Base-by-base conservation (phyloP, 2,329 filamentous ascomycete genomes). In the Aschersonia sp. region DNA sequence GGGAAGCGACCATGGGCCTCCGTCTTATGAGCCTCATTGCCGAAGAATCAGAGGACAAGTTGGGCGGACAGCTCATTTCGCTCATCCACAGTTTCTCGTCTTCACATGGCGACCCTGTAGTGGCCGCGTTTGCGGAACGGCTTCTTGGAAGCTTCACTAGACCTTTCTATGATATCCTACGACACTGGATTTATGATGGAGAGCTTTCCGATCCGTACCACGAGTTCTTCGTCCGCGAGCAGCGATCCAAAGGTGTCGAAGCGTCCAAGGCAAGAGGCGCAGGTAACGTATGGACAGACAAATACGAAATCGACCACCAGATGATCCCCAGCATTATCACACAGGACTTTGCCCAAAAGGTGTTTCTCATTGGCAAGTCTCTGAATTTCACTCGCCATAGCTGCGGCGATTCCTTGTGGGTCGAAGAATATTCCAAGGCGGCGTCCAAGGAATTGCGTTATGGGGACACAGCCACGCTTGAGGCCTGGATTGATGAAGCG, bases 351-450 rank as follows among this genome's bases (percentile, higher is more conserved):
- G 88, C 92, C 0, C 87, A 92, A 55, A 95, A 95, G 60, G 87
- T 98, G 5, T 97, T 97, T 57, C 69, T 98, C 6, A 98, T 98
- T 56, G 92, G 92, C 48, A 98, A 98, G 64, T 95, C 89, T 4
- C 74, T 98, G 47, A 98, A 98, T 64, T 98, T 98, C 65, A 95
- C 98, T 61, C 83, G 92, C 30, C 89, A 95, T 64, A 90, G 88
- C 55, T 98, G 92, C 61, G 84, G 84, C 7, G 94, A 98, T 62
- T 87, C 88, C 30, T 79, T 83, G 32, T 98, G 92, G 92, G 92
- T 98, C 2, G 89, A 95, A 59, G 82, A 82, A 32, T 97, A 98
- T 66, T 95, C 89, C 31, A 95, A 94, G 60, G 83, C 82, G 45
- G 85, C 89, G 1, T 95, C 89, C 8, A 94, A 92, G 64, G 87